Conservation (phyloP, 2,329 filamentous ascomycete species). For the Byssochlamys sp. region DNA sequence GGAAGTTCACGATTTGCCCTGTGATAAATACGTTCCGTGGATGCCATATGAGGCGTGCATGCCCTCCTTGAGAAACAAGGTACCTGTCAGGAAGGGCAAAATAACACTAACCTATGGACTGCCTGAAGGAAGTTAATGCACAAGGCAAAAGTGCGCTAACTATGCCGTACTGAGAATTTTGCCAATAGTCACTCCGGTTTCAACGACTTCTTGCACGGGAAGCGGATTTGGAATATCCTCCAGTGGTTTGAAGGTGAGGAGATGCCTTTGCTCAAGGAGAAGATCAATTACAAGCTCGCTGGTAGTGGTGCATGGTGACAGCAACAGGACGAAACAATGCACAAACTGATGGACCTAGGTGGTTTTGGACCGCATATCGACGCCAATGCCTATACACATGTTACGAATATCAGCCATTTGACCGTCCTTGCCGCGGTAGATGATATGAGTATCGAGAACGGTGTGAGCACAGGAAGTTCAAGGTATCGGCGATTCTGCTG, state of each 20-base stretch:
- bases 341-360: constrained; percentile 9
- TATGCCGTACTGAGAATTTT: constrained; percentile 28
- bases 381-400: constrained; percentile 34
- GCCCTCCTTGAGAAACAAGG: background rate
- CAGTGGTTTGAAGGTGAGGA: constrained; percentile 26
- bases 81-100: background rate
- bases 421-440: constrained; percentile 34
- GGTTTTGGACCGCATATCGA: constrained; percentile 35
- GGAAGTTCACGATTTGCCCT: constrained; percentile 27
- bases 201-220: constrained; percentile 27
- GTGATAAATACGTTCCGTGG: constrained; percentile 16
- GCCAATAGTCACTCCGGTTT: constrained; percentile 25
- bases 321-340: constrained; percentile 8
- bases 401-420: constrained; percentile 33
- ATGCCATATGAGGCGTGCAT: constrained; percentile 24
- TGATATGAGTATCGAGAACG: constrained; percentile 26
- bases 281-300: constrained; percentile 36
- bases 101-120: background rate
- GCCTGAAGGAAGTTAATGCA: constrained; percentile 19
- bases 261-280: constrained; percentile 37
- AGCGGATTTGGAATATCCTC: constrained; percentile 20
- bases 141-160: constrained; percentile 20
- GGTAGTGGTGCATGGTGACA: constrained; percentile 21
- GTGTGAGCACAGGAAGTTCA: constrained; percentile 19
- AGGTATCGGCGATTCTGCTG: too few species aligned